Conservation (phyloP, 2,329 filamentous ascomycete species). For the Exophiala sideris region DNA sequence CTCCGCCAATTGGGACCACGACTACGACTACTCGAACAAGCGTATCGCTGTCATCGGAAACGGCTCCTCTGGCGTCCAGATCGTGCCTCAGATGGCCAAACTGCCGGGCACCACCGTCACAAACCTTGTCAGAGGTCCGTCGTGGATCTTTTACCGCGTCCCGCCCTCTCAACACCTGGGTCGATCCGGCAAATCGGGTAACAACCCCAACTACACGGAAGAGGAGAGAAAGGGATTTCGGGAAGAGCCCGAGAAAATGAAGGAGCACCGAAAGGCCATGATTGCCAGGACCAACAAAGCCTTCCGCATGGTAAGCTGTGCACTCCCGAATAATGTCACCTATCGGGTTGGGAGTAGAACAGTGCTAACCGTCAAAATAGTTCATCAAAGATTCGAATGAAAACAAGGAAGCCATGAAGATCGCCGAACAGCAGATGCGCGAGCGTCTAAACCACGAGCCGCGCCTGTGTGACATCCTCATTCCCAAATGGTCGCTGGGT, state of each 20-base stretch:
- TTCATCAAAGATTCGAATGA: constrained; percentile 2
- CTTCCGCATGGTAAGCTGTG: constrained; percentile 29
- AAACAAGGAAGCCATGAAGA: constrained; percentile 10
- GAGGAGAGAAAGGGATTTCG: constrained; percentile 9
- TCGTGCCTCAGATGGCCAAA: constrained; percentile 29
- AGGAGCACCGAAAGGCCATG: constrained; percentile 26
- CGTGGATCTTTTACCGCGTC: constrained; percentile 29
- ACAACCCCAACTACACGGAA: constrained; percentile 32
- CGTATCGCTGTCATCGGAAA: constrained; percentile 29
- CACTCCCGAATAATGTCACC: neutral
- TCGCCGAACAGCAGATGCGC: constrained; percentile 13
- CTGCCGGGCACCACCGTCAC: constrained; percentile 27
- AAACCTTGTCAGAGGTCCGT: constrained; percentile 33
- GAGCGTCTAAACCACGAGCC: constrained; percentile 22
- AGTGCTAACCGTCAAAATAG: neutral
- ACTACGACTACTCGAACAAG: constrained; percentile 28
- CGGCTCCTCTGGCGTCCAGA: constrained; percentile 29
- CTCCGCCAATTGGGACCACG: constrained; percentile 32
- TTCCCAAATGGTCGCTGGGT: constrained; percentile 30
- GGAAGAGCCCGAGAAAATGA: constrained; percentile 21
- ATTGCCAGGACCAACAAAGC: constrained; percentile 32
- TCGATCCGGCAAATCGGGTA: neutral
- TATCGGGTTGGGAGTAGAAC: neutral
- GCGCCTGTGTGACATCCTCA: constrained; percentile 28
- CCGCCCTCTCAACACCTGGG: neutral